A percentile compares a stretch with the other conserved stretches of the same genome.
Evolutionary conservation across 495 filamentous ascomycete genomes (phyloP).

Genomic region (Penicillium lagena): DNA sequence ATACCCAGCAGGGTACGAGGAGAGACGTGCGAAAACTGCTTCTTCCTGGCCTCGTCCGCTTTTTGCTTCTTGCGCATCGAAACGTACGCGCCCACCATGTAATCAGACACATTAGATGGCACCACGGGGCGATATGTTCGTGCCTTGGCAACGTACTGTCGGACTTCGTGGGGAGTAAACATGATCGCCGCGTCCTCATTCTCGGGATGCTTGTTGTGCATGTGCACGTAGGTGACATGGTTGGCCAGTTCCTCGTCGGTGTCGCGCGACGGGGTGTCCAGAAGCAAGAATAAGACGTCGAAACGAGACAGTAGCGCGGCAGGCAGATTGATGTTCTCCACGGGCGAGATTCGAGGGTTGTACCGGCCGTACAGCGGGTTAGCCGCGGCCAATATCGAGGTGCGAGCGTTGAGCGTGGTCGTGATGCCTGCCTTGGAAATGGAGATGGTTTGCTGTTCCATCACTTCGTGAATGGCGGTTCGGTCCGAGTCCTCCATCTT

Average conservation of each 20-base stretch:
- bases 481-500: constrained; percentile 98
- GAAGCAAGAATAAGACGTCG: constrained; percentile 92
- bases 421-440: constrained; percentile 98
- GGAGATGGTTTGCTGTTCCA: constrained; percentile 99
- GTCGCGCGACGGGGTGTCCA: constrained; percentile 86
- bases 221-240: constrained; percentile 96
- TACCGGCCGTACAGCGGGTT: constrained; percentile 98
- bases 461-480: constrained; percentile 98
- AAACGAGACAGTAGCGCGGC: constrained; percentile 94
- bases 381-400: constrained; percentile 94
- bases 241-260: constrained; percentile 87
- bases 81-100: constrained; percentile 95
- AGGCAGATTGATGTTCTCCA: constrained; percentile 98
- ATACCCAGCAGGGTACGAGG: constrained; percentile 90
- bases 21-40: constrained; percentile 88
- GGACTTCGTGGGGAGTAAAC: constrained; percentile 85
- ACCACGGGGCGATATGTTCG: constrained; percentile 82
- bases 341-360: constrained; percentile 91
- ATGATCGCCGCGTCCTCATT: constrained; percentile 57
- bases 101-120: constrained; percentile 78
- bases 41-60: constrained; percentile 77
- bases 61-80: constrained; percentile 83
- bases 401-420: constrained; percentile 91
- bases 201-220: constrained; percentile 92
- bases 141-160: constrained; percentile 90